Base-by-base conservation (phyloP, 495 filamentous ascomycete genomes). In the Astrothelium subdiscretum region DNA sequence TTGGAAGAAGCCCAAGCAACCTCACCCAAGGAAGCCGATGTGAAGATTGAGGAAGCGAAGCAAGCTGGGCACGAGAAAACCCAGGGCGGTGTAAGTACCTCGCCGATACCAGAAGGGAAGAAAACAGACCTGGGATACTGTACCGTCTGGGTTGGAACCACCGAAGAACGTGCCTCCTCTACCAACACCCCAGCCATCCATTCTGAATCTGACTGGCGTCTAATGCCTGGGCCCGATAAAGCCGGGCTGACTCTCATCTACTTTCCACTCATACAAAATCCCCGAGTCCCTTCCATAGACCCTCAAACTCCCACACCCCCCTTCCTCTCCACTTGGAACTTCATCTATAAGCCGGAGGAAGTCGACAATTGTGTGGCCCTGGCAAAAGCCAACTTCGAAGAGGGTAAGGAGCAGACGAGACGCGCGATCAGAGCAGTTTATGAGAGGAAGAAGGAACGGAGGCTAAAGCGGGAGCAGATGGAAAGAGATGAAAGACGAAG, bases 291-390 rank as follows among this genome's bases (percentile, higher is more conserved):
- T 5, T 87, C 83, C 58, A 86, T 97, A 29, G 85, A 96, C 70
- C 92, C 94, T 0, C 82, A 86, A 35, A 82, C 78, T 13, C 84
- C 82, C 62, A 88, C 91, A 58, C 48, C 48, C 10, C 48, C 48
- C 3, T 98, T 91, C 77, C 81, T 97, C 73, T 89, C 84, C 66
- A 98, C 94, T 1, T 97, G 94, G 94, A 98, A 97, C 72, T 97
- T 97, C 70, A 84, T 68, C 48, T 69, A 68, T 51, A 83, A 81
- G 2, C 68, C 78, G 3, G 80, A 87, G 38, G 82, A 91, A 63
- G 81, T 95, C 51, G 79, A 82, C 51, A 81, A 79, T 59, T 73
- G 92, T 0, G 85, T 95, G 10, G 80, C 81, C 24, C 81, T 98
- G 8, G 92, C 94, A 0, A 81, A 84, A 63, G 89, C 90, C 2